A percentile compares a stretch with the other conserved stretches of the same genome.
Evolutionary conservation across 345 rosid species (phyloP).

Genomic region (Ailanthus altissimus): DNA sequence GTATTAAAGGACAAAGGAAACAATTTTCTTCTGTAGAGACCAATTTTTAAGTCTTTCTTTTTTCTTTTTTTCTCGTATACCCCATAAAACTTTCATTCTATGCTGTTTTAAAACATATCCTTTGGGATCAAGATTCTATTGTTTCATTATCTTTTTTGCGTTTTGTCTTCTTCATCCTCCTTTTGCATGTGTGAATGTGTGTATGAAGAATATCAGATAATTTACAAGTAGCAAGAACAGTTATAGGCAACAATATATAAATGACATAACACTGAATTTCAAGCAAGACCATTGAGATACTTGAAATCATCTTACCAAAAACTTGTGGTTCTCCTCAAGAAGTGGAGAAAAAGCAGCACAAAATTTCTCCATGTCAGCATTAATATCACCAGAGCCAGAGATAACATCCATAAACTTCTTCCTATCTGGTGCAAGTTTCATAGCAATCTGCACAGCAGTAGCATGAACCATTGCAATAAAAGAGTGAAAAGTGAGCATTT

Average conservation of each 20-base stretch:
- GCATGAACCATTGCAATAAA: neutral
- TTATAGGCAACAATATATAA: neutral
- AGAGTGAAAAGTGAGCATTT: neutral
- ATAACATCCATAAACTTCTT: slow-evolving; percentile 93
- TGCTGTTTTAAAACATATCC: neutral
- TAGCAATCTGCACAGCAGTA: slow-evolving; percentile 58
- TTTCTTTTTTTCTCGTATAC: neutral
- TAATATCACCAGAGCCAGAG: slow-evolving; percentile 72
- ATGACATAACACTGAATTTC: neutral
- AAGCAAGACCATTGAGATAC: neutral
- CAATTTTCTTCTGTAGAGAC: neutral
- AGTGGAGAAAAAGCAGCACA: slow-evolving; percentile 75
- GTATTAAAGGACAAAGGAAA: neutral
- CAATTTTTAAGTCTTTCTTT: neutral
- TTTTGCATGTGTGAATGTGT: neutral
- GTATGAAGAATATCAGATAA: neutral
- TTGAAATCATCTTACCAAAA: slow-evolving; percentile 59
- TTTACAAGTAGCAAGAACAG: neutral
- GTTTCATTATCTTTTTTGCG: neutral
- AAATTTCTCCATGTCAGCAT: slow-evolving; percentile 82
- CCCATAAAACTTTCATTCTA: neutral
- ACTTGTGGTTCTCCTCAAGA: slow-evolving; percentile 87
- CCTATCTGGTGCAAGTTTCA: slow-evolving; percentile 97
- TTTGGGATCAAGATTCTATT: neutral
- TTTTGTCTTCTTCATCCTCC: neutral